Evolutionary conservation across 352 stramenopile species (phyloP).

Genomic region (Phytophthora fragariae): DNA sequence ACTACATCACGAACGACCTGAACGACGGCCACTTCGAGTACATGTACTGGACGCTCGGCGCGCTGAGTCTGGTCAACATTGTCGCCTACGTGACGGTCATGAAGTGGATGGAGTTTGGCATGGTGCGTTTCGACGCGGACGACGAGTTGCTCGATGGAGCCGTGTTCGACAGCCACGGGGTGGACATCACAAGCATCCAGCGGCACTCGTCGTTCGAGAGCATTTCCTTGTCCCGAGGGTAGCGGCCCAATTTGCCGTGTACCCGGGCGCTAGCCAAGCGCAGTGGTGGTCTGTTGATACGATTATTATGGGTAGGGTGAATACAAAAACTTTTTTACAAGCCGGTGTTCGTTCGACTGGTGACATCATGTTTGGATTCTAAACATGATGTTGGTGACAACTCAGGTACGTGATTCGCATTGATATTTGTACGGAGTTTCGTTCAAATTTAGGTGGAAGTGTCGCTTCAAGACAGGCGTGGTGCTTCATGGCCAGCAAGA

Average conservation of each 20-base stretch:
- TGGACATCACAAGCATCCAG: slow-evolving; percentile 75
- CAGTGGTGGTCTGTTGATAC: slow-evolving; percentile 39
- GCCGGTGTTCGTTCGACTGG: slow-evolving; percentile 4
- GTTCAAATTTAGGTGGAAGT: slow-evolving; percentile 1
- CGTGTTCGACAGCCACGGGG: slow-evolving; percentile 64
- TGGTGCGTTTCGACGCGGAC: slow-evolving; percentile 77
- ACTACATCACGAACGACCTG: slow-evolving; percentile 76
- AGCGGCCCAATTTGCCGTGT: slow-evolving; percentile 13
- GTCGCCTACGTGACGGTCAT: slow-evolving; percentile 80
- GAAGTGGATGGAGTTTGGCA: slow-evolving; percentile 90
- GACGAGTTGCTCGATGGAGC: slow-evolving; percentile 71
- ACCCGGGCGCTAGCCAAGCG: slow-evolving; percentile 8
- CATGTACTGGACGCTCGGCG: slow-evolving; percentile 90
- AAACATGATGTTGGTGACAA: background rate
- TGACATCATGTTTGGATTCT: background rate
- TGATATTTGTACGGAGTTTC: background rate
- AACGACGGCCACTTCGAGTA: slow-evolving; percentile 90
- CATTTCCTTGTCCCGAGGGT: slow-evolving; percentile 65
- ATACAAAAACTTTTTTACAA: slow-evolving; percentile 25
- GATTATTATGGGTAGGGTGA: slow-evolving; percentile 52
- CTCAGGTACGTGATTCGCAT: background rate
- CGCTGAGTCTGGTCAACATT: slow-evolving; percentile 78
- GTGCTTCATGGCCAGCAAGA: slow-evolving; percentile 44
- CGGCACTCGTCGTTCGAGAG: slow-evolving; percentile 84
- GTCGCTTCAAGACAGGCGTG: slow-evolving; percentile 1